Evolutionary conservation across 306 rosid species (phyloP), one percentile per base, ranked within the genome.

Genomic region (Psophocarpus tetragonolobus): DNA sequence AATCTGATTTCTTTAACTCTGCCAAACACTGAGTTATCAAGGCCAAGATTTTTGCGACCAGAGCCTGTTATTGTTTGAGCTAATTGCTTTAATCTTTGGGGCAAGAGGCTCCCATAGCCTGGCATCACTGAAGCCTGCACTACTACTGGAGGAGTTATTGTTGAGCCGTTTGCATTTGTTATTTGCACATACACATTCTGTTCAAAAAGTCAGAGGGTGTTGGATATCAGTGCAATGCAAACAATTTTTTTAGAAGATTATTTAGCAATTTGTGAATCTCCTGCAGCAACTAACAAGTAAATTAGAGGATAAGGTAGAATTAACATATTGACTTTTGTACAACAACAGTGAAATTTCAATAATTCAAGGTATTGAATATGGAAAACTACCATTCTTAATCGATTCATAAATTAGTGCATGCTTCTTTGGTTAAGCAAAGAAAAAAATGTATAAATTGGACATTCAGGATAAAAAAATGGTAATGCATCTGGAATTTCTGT

Each of bases 141-240:
- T 24, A 84, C 74, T 14, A 89, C 88, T 3, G 90, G 89, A 64
- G 88, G 65, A 29, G 67, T 73, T 36, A 68, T 72, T 0, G 98
- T 92, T 58, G 97, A 95, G 70, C 98, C 98, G 61, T 74, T 48
- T 64, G 7, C 27, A 85, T 88, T 91, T 80, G 92, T 86, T 83
- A 95, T 75, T 85, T 86, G 89, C 82, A 95, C 87, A 83, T 54
- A 89, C 51, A 95, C 87, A 82, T 80, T 82, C 98, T 95, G 97
- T 88, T 78, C 9, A 30, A 57, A 67, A 77, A 71, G 75, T 45
- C 13, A 74, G 26, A 24, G 36, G 15, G 70, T 12, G 23, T 57
- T 45, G 18, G 61, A 64, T 21, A 65, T 54, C 53, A 35, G 48
- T 33, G 21, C 20, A 76, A 65, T 36, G 14, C 27, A 38, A 65